Conservation (phyloP, 768 basidiomycete genomes). For the Xerocomus potaroensis region DNA sequence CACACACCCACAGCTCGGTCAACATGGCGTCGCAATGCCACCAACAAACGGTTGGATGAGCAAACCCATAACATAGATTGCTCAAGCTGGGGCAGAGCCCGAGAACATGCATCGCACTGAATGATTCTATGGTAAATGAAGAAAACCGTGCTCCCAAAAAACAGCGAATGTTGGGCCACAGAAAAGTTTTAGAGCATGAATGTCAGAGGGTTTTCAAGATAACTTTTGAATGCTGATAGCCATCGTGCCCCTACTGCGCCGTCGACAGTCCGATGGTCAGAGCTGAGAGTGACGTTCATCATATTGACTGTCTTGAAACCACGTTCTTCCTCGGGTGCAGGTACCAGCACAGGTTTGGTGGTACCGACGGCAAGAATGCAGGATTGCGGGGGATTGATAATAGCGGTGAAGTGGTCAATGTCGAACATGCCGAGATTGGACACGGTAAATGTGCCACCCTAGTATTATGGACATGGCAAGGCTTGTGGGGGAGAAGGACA, state of each 20-base stretch:
- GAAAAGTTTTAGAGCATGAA: conserved; percentile 75
- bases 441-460: conserved; percentile 98
- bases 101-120: conserved; percentile 15
- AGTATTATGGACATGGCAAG: conserved; percentile 29
- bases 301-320: conserved; percentile 90
- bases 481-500: neutral
- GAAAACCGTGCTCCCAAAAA: conserved; percentile 5
- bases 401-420: conserved; percentile 93
- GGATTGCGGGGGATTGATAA: conserved; percentile 98
- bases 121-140: conserved; percentile 22
- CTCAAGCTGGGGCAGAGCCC: neutral
- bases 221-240: conserved; percentile 91
- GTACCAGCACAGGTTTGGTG: conserved; percentile 80
- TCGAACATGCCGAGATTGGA: conserved; percentile 99
- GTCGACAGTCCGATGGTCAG: conserved; percentile 94
- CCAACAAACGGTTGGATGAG: too few relatives aligned
- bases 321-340: conserved; percentile 84
- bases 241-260: conserved; percentile 94
- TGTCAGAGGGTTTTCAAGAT: conserved; percentile 93
- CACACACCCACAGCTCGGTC: too few relatives aligned
- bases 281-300: conserved; percentile 95
- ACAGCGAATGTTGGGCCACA: neutral
- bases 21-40: too few relatives aligned
- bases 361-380: conserved; percentile 96
- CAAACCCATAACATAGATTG: conserved; percentile 13